Conservation (phyloP, 1,284 basidiomycete species). For the Lentinus polychrous region DNA sequence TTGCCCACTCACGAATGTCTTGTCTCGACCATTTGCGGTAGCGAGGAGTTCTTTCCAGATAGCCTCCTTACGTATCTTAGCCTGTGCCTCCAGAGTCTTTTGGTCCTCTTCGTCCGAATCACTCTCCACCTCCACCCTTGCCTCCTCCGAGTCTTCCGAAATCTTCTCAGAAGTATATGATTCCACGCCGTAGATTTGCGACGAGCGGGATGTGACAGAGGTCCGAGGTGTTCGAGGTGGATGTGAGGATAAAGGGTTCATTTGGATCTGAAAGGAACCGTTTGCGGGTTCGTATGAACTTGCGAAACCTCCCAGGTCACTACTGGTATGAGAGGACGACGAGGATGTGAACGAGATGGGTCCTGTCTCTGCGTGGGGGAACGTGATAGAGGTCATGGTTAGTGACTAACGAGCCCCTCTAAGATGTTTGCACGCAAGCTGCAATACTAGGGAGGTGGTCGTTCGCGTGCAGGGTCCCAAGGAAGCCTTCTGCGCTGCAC, state of each 20-base stretch:
- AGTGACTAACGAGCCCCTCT: not conserved
- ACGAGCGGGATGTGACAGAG: constrained; percentile 31
- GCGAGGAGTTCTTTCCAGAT: constrained; percentile 73
- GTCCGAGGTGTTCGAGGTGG: constrained; percentile 68
- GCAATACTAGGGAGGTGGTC: too few species aligned
- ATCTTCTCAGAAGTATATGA: constrained; percentile 36
- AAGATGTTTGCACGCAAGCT: too few species aligned
- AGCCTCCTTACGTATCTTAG: constrained; percentile 48
- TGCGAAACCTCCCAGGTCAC: constrained; percentile 34
- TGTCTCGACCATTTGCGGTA: constrained; percentile 72
- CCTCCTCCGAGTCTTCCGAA: constrained; percentile 21
- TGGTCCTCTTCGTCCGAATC: constrained; percentile 34
- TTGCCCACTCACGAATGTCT: constrained; percentile 67
- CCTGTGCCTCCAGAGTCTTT: constrained; percentile 31
- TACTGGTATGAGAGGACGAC: constrained; percentile 30
- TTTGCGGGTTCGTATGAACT: constrained; percentile 34
- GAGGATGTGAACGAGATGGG: constrained; percentile 18
- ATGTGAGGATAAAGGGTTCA: constrained; percentile 72
- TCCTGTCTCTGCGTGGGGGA: constrained; percentile 25
- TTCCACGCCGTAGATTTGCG: constrained; percentile 29
- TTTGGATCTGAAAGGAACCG: constrained; percentile 66
- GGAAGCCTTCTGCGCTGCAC: too few species aligned
- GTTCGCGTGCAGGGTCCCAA: too few species aligned
- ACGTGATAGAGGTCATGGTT: constrained; percentile 36
- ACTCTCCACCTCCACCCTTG: constrained; percentile 28